Conservation (phyloP, 2,329 filamentous ascomycete genomes). For the Biscogniauxia marginata region DNA sequence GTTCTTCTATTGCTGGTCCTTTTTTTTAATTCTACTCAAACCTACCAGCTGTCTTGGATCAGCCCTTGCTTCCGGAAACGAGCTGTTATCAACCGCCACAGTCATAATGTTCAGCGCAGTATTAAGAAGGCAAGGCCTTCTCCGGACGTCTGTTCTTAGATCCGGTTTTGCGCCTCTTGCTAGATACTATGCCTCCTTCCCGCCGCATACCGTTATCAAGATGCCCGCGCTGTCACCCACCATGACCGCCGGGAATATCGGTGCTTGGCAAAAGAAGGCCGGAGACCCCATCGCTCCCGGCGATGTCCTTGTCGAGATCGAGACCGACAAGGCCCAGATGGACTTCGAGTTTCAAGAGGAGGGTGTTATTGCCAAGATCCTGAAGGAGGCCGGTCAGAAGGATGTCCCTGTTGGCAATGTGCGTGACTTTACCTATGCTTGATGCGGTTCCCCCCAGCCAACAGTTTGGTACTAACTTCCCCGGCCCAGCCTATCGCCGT, state of each 20-base stretch:
- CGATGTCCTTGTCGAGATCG: constrained; percentile 95
- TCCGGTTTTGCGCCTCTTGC: constrained; percentile 53
- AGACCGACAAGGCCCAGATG: constrained; percentile 99
- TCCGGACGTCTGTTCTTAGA: constrained; percentile 50
- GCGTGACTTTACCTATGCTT: constrained; percentile 44
- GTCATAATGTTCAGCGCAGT: constrained; percentile 61
- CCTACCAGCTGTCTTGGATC: no score
- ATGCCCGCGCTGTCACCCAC: constrained; percentile 98
- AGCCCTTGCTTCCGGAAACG: constrained; percentile 9
- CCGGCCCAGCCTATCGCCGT: constrained; percentile 86
- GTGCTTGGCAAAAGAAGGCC: constrained; percentile 95
- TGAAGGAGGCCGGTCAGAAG: constrained; percentile 91
- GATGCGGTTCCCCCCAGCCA: constrained; percentile 9
- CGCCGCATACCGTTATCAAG: constrained; percentile 89
- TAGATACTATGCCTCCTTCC: constrained; percentile 78
- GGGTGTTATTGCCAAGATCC: constrained; percentile 88
- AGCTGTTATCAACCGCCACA: no score
- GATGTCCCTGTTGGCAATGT: constrained; percentile 93
- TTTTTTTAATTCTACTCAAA: no score
- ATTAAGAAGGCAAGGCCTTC: constrained; percentile 61
- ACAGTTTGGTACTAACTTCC: constrained; percentile 14
- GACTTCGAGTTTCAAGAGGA: constrained; percentile 99
- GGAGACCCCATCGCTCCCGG: constrained; percentile 85
- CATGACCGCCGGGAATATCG: constrained; percentile 96
- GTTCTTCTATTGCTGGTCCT: constrained; percentile 2